Percentiles rank a stretch among this genome's conserved stretches.
These are phyloP conservation scores for Toxoplasma gondii DNA, from an alignment of 169 alveolate species.

Conservation along the genomic window DNA sequence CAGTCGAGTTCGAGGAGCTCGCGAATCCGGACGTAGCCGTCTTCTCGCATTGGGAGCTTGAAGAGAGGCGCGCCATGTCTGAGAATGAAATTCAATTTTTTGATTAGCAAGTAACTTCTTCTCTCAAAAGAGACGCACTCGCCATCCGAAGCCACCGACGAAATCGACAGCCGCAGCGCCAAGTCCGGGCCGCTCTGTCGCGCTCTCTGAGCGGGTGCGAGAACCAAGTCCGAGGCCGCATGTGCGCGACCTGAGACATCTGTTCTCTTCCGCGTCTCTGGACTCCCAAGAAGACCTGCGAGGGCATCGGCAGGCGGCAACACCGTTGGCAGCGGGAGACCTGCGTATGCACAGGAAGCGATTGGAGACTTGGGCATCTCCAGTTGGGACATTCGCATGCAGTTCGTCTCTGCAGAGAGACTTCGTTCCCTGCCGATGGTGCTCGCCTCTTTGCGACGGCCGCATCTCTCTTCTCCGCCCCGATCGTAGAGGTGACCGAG, in stretches of 20 bases:
- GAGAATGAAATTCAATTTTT: conserved; percentile 52
- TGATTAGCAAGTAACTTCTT: conserved; percentile 40
- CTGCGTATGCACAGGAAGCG: background rate
- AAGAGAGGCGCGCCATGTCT: conserved; percentile 64
- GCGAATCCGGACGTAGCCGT: conserved; percentile 60
- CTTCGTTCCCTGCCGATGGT: too few species aligned
- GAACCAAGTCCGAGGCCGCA: background rate
- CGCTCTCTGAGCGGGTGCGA: background rate
- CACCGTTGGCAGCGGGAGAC: background rate
- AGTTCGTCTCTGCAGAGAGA: too few species aligned
- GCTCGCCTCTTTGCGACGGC: too few species aligned
- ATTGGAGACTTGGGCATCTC: too few species aligned
- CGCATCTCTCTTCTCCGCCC: too few species aligned
- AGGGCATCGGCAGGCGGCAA: background rate
- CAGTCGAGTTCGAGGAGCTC: conserved; percentile 48
- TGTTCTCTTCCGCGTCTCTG: background rate
- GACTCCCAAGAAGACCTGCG: background rate
- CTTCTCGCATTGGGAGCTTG: conserved; percentile 52
- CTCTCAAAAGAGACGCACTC: conserved; percentile 17
- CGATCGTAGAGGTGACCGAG: too few species aligned
- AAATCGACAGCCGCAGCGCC: background rate
- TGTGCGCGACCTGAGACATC: background rate
- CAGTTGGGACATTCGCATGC: too few species aligned
- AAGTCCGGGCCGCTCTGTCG: background rate
- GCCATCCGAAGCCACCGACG: background rate